A percentile compares a stretch with the other conserved stretches of the same genome.
phyloP scores from a whole-genome alignment of 2,329 filamentous ascomycete species.

The Paecilomyces sp. region DNA sequence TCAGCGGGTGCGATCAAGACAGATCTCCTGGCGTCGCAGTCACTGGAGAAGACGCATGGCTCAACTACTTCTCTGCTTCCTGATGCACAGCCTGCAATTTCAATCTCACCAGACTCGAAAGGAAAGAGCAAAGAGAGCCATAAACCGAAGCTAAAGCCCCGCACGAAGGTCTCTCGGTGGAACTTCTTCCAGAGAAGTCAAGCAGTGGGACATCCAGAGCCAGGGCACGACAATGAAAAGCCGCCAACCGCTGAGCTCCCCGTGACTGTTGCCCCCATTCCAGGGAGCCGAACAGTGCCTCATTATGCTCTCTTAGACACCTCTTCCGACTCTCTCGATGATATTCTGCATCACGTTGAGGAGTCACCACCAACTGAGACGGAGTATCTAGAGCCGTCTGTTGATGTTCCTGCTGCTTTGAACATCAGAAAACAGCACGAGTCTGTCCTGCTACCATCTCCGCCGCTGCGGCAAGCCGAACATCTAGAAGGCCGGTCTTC shows the following conservation, averaged over 20 bases:
- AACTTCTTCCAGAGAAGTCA: slow-evolving; percentile 51
- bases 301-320: slow-evolving; percentile 54
- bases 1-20: neutral
- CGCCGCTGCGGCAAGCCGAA: slow-evolving; percentile 29
- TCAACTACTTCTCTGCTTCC: slow-evolving; percentile 5
- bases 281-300: slow-evolving; percentile 40
- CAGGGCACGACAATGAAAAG: slow-evolving; percentile 11
- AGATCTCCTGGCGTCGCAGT: neutral
- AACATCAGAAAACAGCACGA: slow-evolving; percentile 25
- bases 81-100: neutral
- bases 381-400: slow-evolving; percentile 14
- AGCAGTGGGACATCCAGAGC: slow-evolving; percentile 16
- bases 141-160: slow-evolving; percentile 17
- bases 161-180: slow-evolving; percentile 42
- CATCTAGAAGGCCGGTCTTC: slow-evolving; percentile 21
- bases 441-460: slow-evolving; percentile 37
- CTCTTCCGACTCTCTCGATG: slow-evolving; percentile 31
- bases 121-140: neutral
- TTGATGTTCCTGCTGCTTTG: slow-evolving; percentile 19
- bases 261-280: slow-evolving; percentile 31
- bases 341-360: slow-evolving; percentile 30
- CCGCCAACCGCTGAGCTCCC: slow-evolving; percentile 26
- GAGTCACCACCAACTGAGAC: slow-evolving; percentile 33
- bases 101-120: neutral
- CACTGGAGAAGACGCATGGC: neutral